phyloP scores from a whole-genome alignment of 1,139 yeast species.

The Suhomyces terraborum region DNA sequence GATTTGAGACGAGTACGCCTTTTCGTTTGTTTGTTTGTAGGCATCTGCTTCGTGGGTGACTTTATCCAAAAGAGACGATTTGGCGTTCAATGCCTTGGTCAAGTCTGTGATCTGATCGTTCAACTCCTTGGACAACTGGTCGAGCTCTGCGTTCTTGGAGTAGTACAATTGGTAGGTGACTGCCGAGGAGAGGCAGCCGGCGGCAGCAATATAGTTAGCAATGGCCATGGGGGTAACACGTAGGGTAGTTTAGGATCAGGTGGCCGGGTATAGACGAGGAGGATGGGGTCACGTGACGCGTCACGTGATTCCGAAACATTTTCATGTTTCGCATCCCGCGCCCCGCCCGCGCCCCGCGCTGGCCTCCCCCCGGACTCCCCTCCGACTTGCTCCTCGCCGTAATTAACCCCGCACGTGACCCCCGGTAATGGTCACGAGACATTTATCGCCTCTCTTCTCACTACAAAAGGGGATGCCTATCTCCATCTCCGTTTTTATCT shows the following conservation, averaged over 20 bases:
- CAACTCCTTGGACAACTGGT: constrained; percentile 18
- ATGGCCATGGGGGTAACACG: constrained; percentile 17
- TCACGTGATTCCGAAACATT: background rate
- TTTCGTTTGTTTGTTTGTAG: constrained; percentile 10
- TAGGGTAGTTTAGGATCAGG: background rate
- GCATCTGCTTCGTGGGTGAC: constrained; percentile 10
- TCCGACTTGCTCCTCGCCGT: too few relatives aligned
- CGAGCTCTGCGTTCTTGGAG: constrained; percentile 27
- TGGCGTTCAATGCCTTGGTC: constrained; percentile 15
- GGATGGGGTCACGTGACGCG: background rate
- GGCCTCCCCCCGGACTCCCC: too few relatives aligned
- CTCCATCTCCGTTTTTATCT: background rate
- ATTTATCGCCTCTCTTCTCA: background rate
- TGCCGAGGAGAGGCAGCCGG: constrained; percentile 30
- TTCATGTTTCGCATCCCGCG: background rate
- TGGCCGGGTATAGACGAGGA: constrained; percentile 1
- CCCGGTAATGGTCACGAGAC: constrained; percentile 9
- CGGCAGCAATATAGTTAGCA: constrained; percentile 24
- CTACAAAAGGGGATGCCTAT: constrained; percentile 1
- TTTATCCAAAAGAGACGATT: constrained; percentile 15
- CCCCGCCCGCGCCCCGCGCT: background rate
- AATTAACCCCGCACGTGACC: background rate
- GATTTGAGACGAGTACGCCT: constrained; percentile 10
- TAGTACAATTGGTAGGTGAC: constrained; percentile 30
- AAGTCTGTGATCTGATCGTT: constrained; percentile 18